These are phyloP conservation scores for Aspergillus sparsus DNA, from an alignment of 495 filamentous ascomycete species.

Conservation along the genomic window DNA sequence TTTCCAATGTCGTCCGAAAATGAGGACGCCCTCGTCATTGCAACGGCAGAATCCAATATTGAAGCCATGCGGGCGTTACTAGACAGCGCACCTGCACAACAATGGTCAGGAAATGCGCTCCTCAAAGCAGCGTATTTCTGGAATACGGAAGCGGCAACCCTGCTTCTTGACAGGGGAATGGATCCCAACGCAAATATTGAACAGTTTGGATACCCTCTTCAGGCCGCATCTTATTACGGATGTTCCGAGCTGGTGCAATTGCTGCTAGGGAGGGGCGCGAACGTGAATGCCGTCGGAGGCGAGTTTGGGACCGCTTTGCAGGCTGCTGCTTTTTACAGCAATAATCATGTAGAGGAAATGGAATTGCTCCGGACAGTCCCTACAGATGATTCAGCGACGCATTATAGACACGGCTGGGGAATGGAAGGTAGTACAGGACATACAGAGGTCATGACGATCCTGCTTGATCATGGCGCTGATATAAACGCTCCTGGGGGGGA, in stretches of 20 bases:
- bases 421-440: constrained; percentile 1
- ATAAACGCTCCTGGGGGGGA: constrained; percentile 14
- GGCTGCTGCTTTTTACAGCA: constrained; percentile 20
- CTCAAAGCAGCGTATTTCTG: background rate
- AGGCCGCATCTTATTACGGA: background rate
- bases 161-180: background rate
- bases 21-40: background rate
- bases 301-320: constrained; percentile 26
- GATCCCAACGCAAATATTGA: background rate
- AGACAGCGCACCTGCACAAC: background rate
- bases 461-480: constrained; percentile 28
- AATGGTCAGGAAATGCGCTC: background rate
- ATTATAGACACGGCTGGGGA: background rate
- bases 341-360: background rate
- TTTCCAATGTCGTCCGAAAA: background rate
- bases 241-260: background rate
- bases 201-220: background rate
- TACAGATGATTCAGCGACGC: background rate
- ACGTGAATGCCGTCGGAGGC: constrained; percentile 6
- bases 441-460: constrained; percentile 19
- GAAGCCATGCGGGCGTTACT: background rate
- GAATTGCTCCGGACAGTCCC: background rate
- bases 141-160: background rate
- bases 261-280: background rate
- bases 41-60: background rate